These are phyloP conservation scores for Taphrina populina DNA, from an alignment of 1,139 yeast genomes.

Conservation along the genomic window DNA sequence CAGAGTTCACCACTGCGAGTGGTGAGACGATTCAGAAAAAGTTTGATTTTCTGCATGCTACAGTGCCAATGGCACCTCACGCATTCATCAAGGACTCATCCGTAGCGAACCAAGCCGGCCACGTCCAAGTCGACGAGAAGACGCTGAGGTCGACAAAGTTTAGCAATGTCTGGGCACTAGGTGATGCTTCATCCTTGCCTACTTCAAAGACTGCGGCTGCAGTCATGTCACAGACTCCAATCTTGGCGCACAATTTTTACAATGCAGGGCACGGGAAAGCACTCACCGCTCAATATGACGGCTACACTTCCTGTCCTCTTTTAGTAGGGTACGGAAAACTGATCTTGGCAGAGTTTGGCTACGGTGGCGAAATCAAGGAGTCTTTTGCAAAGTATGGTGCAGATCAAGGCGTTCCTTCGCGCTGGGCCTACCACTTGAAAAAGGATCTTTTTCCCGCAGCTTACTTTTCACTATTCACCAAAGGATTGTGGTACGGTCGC, in stretches of 20 bases:
- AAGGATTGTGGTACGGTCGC: constrained; percentile 35
- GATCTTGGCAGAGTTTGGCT: constrained; percentile 34
- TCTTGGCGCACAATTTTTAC: constrained; percentile 34
- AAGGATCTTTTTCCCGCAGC: constrained; percentile 35
- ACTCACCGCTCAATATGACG: constrained; percentile 29
- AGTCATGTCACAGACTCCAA: constrained; percentile 35
- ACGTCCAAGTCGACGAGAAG: constrained; percentile 33
- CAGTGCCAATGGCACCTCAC: constrained; percentile 35
- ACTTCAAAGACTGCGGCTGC: constrained; percentile 36
- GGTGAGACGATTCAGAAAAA: constrained; percentile 19
- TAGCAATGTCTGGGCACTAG: constrained; percentile 34
- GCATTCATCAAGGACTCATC: constrained; percentile 30
- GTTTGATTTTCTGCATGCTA: constrained; percentile 35
- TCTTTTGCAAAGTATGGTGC: constrained; percentile 33
- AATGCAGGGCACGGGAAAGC: constrained; percentile 24
- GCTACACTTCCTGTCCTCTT: constrained; percentile 36
- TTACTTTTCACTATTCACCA: constrained; percentile 30
- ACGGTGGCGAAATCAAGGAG: constrained; percentile 32
- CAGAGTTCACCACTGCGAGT: constrained; percentile 29
- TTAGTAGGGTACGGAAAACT: constrained; percentile 33
- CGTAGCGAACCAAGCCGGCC: constrained; percentile 31
- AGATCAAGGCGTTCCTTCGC: constrained; percentile 33
- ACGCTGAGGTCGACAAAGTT: constrained; percentile 33
- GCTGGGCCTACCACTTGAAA: constrained; percentile 34
- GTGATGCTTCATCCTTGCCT: constrained; percentile 35